Conservation (phyloP, 495 filamentous ascomycete genomes). For the Viridothelium virens region DNA sequence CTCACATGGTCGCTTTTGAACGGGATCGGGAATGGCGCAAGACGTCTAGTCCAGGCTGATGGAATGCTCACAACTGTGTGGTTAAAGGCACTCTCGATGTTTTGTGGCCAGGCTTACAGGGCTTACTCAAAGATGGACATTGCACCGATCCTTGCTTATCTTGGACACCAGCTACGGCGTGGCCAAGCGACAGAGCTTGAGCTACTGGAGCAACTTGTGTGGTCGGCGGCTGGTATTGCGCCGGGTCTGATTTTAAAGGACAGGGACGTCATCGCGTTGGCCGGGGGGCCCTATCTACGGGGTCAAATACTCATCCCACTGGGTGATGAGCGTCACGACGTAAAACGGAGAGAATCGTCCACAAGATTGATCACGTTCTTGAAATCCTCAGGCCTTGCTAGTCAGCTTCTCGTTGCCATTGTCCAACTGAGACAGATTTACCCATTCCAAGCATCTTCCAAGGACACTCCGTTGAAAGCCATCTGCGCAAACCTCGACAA, state of each 20-base stretch:
- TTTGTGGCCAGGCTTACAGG: slow-evolving; percentile 80
- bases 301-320: slow-evolving; percentile 68
- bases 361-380: slow-evolving; percentile 72
- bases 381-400: slow-evolving; percentile 61
- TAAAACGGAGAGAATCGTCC: slow-evolving; percentile 45
- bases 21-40: slow-evolving; percentile 62
- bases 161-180: slow-evolving; percentile 68
- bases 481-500: slow-evolving; percentile 81
- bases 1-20: slow-evolving; percentile 82
- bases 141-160: slow-evolving; percentile 78
- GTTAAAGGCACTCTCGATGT: slow-evolving; percentile 74
- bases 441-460: slow-evolving; percentile 59
- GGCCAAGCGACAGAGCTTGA: slow-evolving; percentile 82
- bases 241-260: slow-evolving; percentile 81
- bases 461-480: slow-evolving; percentile 67
- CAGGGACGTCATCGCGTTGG: slow-evolving; percentile 73
- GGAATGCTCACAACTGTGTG: slow-evolving; percentile 84
- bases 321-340: slow-evolving; percentile 68
- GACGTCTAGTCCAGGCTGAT: slow-evolving; percentile 71
- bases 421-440: slow-evolving; percentile 79
- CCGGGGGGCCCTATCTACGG: slow-evolving; percentile 71
- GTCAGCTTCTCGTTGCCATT: slow-evolving; percentile 75
- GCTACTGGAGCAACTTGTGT: slow-evolving; percentile 78
- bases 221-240: slow-evolving; percentile 85
- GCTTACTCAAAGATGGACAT: slow-evolving; percentile 76